Evolutionary conservation across 768 basidiomycete genomes (phyloP).

Genomic region (Favolaschia claudopus): DNA sequence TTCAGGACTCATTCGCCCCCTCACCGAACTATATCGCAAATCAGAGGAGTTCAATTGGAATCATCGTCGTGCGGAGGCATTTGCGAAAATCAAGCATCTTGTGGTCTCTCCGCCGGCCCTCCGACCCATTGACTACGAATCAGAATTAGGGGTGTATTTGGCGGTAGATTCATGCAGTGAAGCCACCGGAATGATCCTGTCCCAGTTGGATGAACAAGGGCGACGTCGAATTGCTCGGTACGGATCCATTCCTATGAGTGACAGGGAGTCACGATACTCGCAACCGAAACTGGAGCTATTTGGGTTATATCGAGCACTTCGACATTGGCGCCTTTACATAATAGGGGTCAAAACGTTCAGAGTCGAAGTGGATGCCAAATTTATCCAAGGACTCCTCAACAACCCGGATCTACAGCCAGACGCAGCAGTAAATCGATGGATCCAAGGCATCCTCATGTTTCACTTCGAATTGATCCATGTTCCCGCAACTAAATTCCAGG

Average conservation of each 20-base stretch:
- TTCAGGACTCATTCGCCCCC: slow-evolving; percentile 24
- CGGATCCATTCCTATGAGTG: slow-evolving; percentile 43
- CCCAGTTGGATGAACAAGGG: slow-evolving; percentile 38
- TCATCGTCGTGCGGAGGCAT: slow-evolving; percentile 29
- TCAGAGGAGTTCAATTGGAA: slow-evolving; percentile 39
- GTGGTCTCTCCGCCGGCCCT: slow-evolving; percentile 35
- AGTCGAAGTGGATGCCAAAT: slow-evolving; percentile 49
- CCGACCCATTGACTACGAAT: slow-evolving; percentile 40
- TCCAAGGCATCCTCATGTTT: slow-evolving; percentile 45
- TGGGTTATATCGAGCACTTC: slow-evolving; percentile 40
- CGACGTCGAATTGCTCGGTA: slow-evolving; percentile 35
- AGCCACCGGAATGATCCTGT: slow-evolving; percentile 40
- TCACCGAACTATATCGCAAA: slow-evolving; percentile 31
- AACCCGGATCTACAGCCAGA: slow-evolving; percentile 48
- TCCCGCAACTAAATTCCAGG: slow-evolving; percentile 39
- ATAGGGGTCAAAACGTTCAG: slow-evolving; percentile 36
- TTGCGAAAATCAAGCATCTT: slow-evolving; percentile 34
- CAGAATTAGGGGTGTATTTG: slow-evolving; percentile 31
- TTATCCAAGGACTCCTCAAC: slow-evolving; percentile 51
- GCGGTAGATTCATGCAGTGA: slow-evolving; percentile 41
- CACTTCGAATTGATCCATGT: slow-evolving; percentile 47
- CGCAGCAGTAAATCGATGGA: too few species aligned
- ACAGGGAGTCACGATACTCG: slow-evolving; percentile 42
- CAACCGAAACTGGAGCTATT: slow-evolving; percentile 50
- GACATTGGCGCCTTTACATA: slow-evolving; percentile 16